Base-by-base conservation (phyloP, 208 protist genomes). In the Spongospora subterranea region DNA sequence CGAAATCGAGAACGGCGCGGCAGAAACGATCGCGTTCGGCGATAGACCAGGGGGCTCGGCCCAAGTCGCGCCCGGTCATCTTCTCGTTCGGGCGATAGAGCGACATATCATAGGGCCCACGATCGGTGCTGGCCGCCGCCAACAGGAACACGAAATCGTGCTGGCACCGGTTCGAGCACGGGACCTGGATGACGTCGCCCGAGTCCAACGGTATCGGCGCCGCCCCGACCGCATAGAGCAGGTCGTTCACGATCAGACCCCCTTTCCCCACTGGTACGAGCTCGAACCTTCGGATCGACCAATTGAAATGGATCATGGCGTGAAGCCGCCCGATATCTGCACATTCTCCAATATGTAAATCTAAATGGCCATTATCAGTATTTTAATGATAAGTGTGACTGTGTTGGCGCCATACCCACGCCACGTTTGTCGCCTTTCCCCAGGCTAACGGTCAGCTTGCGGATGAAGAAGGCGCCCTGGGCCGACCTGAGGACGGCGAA, bases 341-440 rank as follows among this genome's bases (percentile, higher is more conserved):
- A 43, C 71, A 82, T 40, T 82, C 71, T 6, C 71, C 71, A 35
- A 82, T 17, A 43, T 82, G 71, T n/a, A 82, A 82, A 82, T 82
- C 71, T 82, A n/a, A 6, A 82, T 6, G 35, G 17, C 17, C n/a
- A 43, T 43, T 17, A 43, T 6, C 6, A 45, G n/a, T 35, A 6
- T 35, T 82, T 35, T 6, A 35, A 35, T 6, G n/a, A 40, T 6
- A 20, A 43, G 35, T 82, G n/a, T 6, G 17, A 35, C 6, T 20
- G 35, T 39, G 11, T 43, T 43, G 71, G 6, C 13, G 24, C 24
- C 71, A n/a, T 82, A 82, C 71, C 71, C 6, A 82, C 71, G 6
- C 71, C 71, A 43, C 71, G 71, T 35, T 82, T 82, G 71, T 82
- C 71, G 71, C 71, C 71, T n/a, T 82, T 82, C 35, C 71, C 71